Evolutionary conservation across 2,329 filamentous ascomycete genomes (phyloP).

Genomic region (Metarhizium anisopliae): DNA sequence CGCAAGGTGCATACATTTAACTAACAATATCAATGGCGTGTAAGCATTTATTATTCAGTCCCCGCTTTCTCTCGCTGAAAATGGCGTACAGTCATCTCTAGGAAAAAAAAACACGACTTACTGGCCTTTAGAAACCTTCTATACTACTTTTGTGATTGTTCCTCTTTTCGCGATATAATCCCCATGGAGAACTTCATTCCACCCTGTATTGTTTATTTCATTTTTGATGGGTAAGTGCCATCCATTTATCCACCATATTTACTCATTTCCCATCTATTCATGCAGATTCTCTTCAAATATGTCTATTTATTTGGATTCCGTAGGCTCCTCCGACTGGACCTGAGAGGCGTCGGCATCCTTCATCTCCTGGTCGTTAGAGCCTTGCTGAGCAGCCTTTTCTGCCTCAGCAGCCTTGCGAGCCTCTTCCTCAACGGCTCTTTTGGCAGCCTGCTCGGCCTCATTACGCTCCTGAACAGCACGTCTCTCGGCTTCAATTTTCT

Average conservation of each 20-base stretch:
- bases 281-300: background rate
- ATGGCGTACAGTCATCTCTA: background rate
- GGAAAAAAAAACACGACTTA: background rate
- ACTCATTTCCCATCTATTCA: slow-evolving; percentile 9
- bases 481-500: slow-evolving; percentile 84
- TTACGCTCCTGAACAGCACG: slow-evolving; percentile 66
- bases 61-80: background rate
- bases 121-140: background rate
- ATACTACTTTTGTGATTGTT: slow-evolving; percentile 1
- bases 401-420: slow-evolving; percentile 43
- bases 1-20: background rate
- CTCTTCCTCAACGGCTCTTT: slow-evolving; percentile 54
- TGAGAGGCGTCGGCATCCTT: slow-evolving; percentile 48
- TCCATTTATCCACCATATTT: slow-evolving; percentile 5
- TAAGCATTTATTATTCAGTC: background rate
- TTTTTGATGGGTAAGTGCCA: background rate
- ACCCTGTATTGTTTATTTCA: background rate
- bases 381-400: slow-evolving; percentile 39
- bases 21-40: background rate
- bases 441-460: slow-evolving; percentile 70
- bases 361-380: slow-evolving; percentile 52
- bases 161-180: background rate
- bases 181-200: background rate
- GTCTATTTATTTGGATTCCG: slow-evolving; percentile 24
- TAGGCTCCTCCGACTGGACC: slow-evolving; percentile 39